Base-by-base conservation (phyloP, 2,329 filamentous ascomycete genomes). In the Trichophaea hybrida region DNA sequence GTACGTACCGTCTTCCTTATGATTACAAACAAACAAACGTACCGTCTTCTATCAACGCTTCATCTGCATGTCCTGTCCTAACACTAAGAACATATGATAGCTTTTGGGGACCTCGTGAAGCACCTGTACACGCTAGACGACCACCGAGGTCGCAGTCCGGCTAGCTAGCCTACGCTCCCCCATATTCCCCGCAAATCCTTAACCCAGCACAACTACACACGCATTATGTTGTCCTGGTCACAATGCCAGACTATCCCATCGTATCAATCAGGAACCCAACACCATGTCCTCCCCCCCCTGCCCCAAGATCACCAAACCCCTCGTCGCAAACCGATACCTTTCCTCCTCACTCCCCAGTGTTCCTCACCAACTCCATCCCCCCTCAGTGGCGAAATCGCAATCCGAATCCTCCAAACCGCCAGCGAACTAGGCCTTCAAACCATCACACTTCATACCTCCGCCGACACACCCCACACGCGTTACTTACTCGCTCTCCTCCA, bases 81-180 rank as follows among this genome's bases (percentile, higher is more conserved):
- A 84, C 77, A 1, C 76, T 78, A 64, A 83, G 84, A 68, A 84
- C 81, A 67, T 84, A 81, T 0, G 80, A n/a, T n/a, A n/a, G n/a
- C n/a, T n/a, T n/a, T n/a, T n/a, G n/a, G n/a, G n/a, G n/a, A n/a
- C n/a, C n/a, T n/a, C n/a, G n/a, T n/a, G n/a, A n/a, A n/a, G n/a
- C n/a, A n/a, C n/a, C n/a, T n/a, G n/a, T n/a, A n/a, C n/a, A n/a
- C n/a, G n/a, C n/a, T n/a, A n/a, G n/a, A n/a, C n/a, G n/a, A n/a
- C n/a, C n/a, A n/a, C n/a, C n/a, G n/a, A n/a, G n/a, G n/a, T n/a
- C n/a, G n/a, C n/a, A n/a, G n/a, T n/a, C n/a, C n/a, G n/a, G n/a
- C n/a, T n/a, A n/a, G n/a, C n/a, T n/a, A n/a, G n/a, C n/a, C n/a
- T n/a, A n/a, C n/a, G n/a, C n/a, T n/a, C n/a, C n/a, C n/a, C n/a